phyloP scores from a whole-genome alignment of 495 filamentous ascomycete genomes.

The Letharia columbiana region DNA sequence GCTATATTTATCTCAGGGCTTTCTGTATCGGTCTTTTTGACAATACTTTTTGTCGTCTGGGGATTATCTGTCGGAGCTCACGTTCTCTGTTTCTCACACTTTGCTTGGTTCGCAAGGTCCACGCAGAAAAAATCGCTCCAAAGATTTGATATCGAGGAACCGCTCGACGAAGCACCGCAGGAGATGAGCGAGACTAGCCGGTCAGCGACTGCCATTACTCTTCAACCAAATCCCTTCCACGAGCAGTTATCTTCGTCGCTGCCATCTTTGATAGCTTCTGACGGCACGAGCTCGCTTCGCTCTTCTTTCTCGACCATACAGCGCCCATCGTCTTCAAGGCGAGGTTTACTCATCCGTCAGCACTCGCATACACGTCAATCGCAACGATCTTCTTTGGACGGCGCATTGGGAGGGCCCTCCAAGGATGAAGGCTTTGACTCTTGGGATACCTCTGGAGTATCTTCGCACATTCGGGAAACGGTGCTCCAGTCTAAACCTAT shows the following conservation, averaged over 20 bases:
- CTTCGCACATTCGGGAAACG: slow-evolving; percentile 47
- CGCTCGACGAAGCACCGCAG: slow-evolving; percentile 17
- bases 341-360: slow-evolving; percentile 26
- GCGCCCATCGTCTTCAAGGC: slow-evolving; percentile 44
- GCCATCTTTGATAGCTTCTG: slow-evolving; percentile 30
- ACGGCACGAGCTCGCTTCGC: slow-evolving; percentile 45
- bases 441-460: slow-evolving; percentile 59
- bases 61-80: slow-evolving; percentile 26
- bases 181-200: slow-evolving; percentile 24
- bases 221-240: slow-evolving; percentile 24
- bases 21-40: slow-evolving; percentile 22
- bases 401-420: slow-evolving; percentile 23
- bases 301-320: slow-evolving; percentile 45
- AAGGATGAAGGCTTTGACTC: slow-evolving; percentile 56
- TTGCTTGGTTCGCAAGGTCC: slow-evolving; percentile 24
- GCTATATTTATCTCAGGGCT: slow-evolving; percentile 1
- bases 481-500: slow-evolving; percentile 32
- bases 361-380: slow-evolving; percentile 29
- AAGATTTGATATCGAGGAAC: slow-evolving; percentile 13
- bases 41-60: slow-evolving; percentile 29
- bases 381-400: slow-evolving; percentile 23
- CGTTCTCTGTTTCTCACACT: slow-evolving; percentile 22
- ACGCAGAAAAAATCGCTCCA: slow-evolving; percentile 22
- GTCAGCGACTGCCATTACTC: slow-evolving; percentile 17
- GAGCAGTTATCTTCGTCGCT: slow-evolving; percentile 21